These are phyloP conservation scores for Zygotorulaspora mrakii DNA, from an alignment of 1,139 yeast species.

Conservation along the genomic window DNA sequence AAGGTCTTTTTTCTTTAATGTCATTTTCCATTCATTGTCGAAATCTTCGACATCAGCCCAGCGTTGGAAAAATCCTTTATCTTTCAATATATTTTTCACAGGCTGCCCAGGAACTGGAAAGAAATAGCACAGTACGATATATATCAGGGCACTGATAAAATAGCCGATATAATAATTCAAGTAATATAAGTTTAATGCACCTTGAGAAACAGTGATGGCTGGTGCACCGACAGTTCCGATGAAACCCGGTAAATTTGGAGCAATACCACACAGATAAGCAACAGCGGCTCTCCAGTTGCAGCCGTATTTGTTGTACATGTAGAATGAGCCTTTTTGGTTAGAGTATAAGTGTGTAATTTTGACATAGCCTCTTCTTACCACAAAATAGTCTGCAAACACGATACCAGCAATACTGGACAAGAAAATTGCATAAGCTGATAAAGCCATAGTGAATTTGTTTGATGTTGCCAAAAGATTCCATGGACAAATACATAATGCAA, in stretches of 20 bases:
- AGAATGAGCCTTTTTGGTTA: constrained; percentile 44
- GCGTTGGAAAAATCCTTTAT: constrained; percentile 64
- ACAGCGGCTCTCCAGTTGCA: constrained; percentile 76
- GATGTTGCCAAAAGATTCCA: constrained; percentile 80
- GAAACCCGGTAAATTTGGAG: constrained; percentile 83
- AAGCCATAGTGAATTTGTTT: constrained; percentile 74
- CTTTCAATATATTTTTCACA: constrained; percentile 44
- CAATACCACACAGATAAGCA: constrained; percentile 69
- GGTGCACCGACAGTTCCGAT: constrained; percentile 70
- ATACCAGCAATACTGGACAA: constrained; percentile 85
- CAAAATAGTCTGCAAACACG: constrained; percentile 69
- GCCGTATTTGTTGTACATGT: constrained; percentile 57
- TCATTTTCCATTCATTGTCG: constrained; percentile 40
- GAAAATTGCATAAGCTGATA: constrained; percentile 84
- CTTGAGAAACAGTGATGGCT: constrained; percentile 56
- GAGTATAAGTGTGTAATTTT: constrained; percentile 61
- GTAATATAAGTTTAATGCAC: constrained; percentile 69
- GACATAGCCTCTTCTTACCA: constrained; percentile 70
- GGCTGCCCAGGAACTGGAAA: constrained; percentile 64
- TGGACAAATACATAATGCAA: constrained; percentile 79
- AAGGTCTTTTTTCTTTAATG: constrained; percentile 21
- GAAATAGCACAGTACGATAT: constrained; percentile 47
- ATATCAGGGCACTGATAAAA: constrained; percentile 50
- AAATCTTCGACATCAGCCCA: constrained; percentile 58
- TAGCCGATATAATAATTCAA: constrained; percentile 77